A percentile compares a stretch with the other conserved stretches of the same genome.
Evolutionary conservation across 2,329 filamentous ascomycete species (phyloP).

Genomic region (Chaetoscypha palmicola): DNA sequence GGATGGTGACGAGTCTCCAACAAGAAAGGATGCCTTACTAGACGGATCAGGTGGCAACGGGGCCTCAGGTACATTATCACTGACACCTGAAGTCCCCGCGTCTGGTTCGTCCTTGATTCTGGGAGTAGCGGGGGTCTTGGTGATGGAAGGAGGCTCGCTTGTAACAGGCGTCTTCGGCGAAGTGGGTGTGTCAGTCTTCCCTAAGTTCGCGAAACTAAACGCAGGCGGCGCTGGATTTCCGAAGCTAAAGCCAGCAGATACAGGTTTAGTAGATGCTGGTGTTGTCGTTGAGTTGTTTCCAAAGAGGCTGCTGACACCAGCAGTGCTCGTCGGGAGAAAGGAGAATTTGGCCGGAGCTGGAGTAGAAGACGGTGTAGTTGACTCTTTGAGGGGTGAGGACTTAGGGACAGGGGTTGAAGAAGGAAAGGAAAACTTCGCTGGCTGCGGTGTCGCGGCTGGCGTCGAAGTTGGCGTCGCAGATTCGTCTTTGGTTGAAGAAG

Average conservation of each 20-base stretch:
- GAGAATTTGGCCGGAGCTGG: conserved; percentile 14
- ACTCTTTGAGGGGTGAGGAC: conserved; percentile 2
- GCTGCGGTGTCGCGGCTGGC: conserved; percentile 13
- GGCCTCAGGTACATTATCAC: conserved; percentile 28
- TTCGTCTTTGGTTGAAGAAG: conserved; percentile 11
- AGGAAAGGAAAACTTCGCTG: conserved; percentile 1
- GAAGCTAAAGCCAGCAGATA: conserved; percentile 19
- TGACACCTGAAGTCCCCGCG: conserved; percentile 12
- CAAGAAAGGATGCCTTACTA: conserved; percentile 30
- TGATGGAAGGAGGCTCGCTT: conserved; percentile 2
- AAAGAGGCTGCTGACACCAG: conserved; percentile 14
- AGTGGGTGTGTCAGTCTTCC: conserved; percentile 6
- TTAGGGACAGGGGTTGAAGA: background rate
- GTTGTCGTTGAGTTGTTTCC: conserved; percentile 5
- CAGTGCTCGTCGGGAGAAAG: conserved; percentile 11
- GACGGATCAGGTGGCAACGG: conserved; percentile 40
- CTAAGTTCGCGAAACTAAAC: conserved; percentile 17
- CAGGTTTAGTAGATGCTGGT: conserved; percentile 10
- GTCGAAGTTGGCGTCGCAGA: conserved; percentile 23
- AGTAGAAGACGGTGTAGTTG: conserved; percentile 5
- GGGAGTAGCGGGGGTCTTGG: conserved; percentile 17
- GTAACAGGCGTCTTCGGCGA: conserved; percentile 17
- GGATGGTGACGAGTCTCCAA: conserved; percentile 36
- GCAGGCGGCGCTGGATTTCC: conserved; percentile 15
- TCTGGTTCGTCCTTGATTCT: conserved; percentile 25